Evolutionary conservation across 1,284 basidiomycete genomes (phyloP), one percentile per base, ranked within the genome.

Genomic region (Fomes fomentarius): DNA sequence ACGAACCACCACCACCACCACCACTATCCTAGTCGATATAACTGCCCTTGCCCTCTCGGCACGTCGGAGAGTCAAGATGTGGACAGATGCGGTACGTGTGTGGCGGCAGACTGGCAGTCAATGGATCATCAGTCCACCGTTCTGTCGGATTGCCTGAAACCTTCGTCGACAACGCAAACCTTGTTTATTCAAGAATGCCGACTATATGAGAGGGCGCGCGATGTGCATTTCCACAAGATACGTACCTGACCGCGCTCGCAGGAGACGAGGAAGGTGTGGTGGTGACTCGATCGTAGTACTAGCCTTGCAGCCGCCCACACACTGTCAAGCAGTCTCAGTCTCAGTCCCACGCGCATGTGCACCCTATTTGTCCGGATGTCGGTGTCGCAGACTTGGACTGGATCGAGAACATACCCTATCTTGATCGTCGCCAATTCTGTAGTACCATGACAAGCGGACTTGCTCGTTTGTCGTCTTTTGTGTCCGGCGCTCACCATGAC

Each of bases 391-490:
- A 15, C 15, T n/a, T 22, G 31, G 4, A 24, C 15, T 21, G 19
- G 19, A n/a, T 28, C n/a, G 43, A 22, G 30, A 31, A 34, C 10
- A 15, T 19, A 40, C n/a, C 26, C 11, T 46, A 40, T 22, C 26
- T n/a, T 46, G 43, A 46, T 45, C 43, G 25, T 46, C 15, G 37
- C 43, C 43, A n/a, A 21, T 33, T 40, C 30, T 14, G 28, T 34
- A 22, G n/a, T n/a, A n/a, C n/a, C 24, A n/a, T 33, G 25, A 38
- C 50, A 35, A 37, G 50, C 30, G 37, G 22, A 44, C 37, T 44
- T 37, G 49, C 19, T 17, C 28, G 17, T 21, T 17, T 7, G 38
- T 41, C 21, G 10, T 33, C 3, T n/a, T 15, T n/a, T n/a, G n/a
- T n/a, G n/a, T n/a, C n/a, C n/a, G n/a, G n/a, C n/a, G n/a, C n/a